phyloP scores from a whole-genome alignment of 1,284 basidiomycete genomes.

The Ustilago nuda region DNA sequence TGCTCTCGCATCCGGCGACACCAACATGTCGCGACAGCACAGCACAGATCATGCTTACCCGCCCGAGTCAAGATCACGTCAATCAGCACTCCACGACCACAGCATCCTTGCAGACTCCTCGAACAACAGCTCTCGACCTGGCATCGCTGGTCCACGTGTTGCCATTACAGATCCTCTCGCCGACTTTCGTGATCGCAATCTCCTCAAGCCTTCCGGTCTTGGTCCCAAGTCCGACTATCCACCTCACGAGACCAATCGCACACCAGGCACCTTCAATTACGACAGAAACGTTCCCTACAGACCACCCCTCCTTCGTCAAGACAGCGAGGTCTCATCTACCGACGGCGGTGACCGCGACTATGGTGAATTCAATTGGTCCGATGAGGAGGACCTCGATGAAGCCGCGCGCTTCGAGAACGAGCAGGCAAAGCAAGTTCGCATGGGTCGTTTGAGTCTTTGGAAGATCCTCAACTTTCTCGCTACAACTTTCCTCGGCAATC shows the following conservation, averaged over 20 bases:
- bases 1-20: constrained; percentile 34
- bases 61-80: constrained; percentile 14
- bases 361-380: constrained; percentile 66
- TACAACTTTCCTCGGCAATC: constrained; percentile 64
- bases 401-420: constrained; percentile 51
- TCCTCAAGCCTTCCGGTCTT: constrained; percentile 53
- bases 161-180: constrained; percentile 62
- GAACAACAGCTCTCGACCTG: constrained; percentile 24
- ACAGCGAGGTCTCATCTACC: constrained; percentile 57
- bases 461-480: constrained; percentile 58
- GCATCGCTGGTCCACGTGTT: constrained; percentile 50
- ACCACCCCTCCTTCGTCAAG: constrained; percentile 41
- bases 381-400: constrained; percentile 63
- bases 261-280: constrained; percentile 41
- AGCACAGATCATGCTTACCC: background rate
- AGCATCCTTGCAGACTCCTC: constrained; percentile 26
- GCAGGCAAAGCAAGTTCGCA: constrained; percentile 50
- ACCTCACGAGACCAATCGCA: constrained; percentile 43
- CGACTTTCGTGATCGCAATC: constrained; percentile 56
- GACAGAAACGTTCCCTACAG: constrained; percentile 30
- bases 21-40: constrained; percentile 10
- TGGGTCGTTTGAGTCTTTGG: constrained; percentile 54
- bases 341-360: constrained; percentile 51
- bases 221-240: constrained; percentile 58
- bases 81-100: constrained; percentile 12